phyloP scores from a whole-genome alignment of 73 alveolate species.

The Tetrahymena thermophila region DNA sequence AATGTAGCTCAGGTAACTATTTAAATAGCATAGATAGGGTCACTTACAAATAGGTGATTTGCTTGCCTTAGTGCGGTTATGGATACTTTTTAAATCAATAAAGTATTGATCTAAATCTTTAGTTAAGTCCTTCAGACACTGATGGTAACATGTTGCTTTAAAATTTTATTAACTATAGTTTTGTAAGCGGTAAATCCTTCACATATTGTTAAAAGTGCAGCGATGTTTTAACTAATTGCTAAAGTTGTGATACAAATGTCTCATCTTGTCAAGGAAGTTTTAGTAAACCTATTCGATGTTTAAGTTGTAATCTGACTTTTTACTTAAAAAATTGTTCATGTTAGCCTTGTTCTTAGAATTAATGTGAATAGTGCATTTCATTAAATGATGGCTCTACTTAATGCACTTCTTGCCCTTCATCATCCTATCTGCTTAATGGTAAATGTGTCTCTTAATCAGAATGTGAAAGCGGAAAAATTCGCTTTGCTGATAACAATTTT shows the following conservation, averaged over 20 bases:
- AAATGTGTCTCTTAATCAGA: not conserved
- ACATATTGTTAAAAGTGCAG: not conserved
- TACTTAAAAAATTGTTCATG: not conserved
- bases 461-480: not conserved
- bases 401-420: not conserved
- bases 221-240: not conserved
- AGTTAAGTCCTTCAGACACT: not conserved
- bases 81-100: not conserved
- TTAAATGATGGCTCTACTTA: not conserved
- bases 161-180: not conserved
- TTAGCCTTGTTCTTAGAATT: not conserved
- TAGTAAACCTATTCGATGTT: not conserved
- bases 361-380: not conserved
- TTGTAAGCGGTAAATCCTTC: not conserved
- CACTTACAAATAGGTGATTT: not conserved
- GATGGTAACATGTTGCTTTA: not conserved
- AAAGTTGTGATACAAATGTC: not conserved
- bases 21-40: not conserved
- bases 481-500: not conserved
- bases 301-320: not conserved
- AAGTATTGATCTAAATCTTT: not conserved
- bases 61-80: not conserved
- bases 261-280: not conserved
- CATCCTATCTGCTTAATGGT: not conserved
- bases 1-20: not conserved